These are phyloP conservation scores for Rutidosis leptorrhynchoides DNA, from an alignment of 129 eudicot genomes.

Conservation along the genomic window DNA sequence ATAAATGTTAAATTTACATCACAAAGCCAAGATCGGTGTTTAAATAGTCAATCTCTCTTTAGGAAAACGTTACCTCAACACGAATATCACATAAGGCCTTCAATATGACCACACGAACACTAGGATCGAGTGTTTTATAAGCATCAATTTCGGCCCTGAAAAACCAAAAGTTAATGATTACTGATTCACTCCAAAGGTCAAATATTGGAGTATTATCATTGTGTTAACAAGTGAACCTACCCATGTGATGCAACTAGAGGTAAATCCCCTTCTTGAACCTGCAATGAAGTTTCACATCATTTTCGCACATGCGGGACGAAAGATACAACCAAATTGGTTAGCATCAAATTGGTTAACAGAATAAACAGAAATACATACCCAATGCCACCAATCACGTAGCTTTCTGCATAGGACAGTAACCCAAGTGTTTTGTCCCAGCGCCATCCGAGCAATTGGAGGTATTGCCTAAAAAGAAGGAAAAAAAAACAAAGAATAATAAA, in stretches of 20 bases:
- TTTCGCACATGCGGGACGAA: neutral
- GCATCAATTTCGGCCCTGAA: constrained; percentile 80
- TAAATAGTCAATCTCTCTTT: constrained; percentile 7
- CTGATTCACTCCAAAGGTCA: constrained; percentile 12
- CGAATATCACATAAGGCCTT: constrained; percentile 97
- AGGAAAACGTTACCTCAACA: constrained; percentile 68
- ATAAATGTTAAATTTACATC: constrained; percentile 4
- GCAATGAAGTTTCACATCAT: constrained; percentile 26
- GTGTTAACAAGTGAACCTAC: constrained; percentile 34
- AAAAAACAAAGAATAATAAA: neutral
- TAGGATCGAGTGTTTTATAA: constrained; percentile 78
- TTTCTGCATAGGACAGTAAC: constrained; percentile 88
- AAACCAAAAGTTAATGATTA: constrained; percentile 17
- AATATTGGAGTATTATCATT: neutral
- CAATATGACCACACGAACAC: constrained; percentile 74
- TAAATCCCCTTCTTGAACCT: constrained; percentile 97
- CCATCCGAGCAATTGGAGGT: constrained; percentile 91
- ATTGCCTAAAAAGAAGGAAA: constrained; percentile 50
- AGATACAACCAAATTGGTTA: neutral
- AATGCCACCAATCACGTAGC: constrained; percentile 98
- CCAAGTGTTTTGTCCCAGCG: constrained; percentile 91
- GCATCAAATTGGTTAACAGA: no score
- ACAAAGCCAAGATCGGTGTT: neutral
- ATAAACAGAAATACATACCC: constrained; percentile 74
- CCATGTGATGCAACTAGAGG: constrained; percentile 95